Evolutionary conservation across 2,329 filamentous ascomycete species (phyloP), one percentile per base, ranked within the genome.

Genomic region (Hypoxylon sp.): DNA sequence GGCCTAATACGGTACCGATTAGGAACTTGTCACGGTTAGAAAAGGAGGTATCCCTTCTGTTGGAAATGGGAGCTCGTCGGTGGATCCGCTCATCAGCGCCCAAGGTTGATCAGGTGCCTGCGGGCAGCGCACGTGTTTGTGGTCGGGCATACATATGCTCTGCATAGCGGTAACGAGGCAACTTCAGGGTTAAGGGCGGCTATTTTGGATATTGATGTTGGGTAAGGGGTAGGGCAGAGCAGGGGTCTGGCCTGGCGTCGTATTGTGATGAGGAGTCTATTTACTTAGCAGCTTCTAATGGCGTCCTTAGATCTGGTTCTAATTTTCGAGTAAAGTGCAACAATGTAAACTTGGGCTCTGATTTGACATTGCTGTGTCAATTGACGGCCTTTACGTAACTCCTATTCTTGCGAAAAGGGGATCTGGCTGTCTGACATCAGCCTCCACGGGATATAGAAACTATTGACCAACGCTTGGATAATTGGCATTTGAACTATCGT

Each of bases 161-260:
- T 69, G 67, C 67, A 61, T 40, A 46, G 60, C 63, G 64, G 63
- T 46, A 69, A 61, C 37, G 63, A 53, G 31, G 53, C 55, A 64
- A 44, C n/a, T n/a, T 55, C 42, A 64, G 56, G 64, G 68, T 64
- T 62, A 68, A 70, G 68, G 53, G 68, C 68, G 64, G 68, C 61
- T 70, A 64, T 64, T 70, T 37, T 70, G 64, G 64, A 60, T 63
- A 66, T 69, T 60, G 51, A 44, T 31, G 48, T 53, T 54, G 46
- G 60, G 63, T 63, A 51, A 57, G 37, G 50, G 66, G 48, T 58
- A 64, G 49, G 58, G 50, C 40, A 55, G 50, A 13, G 33, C 17
- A 20, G 30, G 22, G 22, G 40, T 10, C 17, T 11, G 44, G 33
- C 42, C 51, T 40, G 48, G 51, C 48, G 54, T 66, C 46, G 42